Conservation (phyloP, 495 filamentous ascomycete species). For the Aspergillus heteromorphus region DNA sequence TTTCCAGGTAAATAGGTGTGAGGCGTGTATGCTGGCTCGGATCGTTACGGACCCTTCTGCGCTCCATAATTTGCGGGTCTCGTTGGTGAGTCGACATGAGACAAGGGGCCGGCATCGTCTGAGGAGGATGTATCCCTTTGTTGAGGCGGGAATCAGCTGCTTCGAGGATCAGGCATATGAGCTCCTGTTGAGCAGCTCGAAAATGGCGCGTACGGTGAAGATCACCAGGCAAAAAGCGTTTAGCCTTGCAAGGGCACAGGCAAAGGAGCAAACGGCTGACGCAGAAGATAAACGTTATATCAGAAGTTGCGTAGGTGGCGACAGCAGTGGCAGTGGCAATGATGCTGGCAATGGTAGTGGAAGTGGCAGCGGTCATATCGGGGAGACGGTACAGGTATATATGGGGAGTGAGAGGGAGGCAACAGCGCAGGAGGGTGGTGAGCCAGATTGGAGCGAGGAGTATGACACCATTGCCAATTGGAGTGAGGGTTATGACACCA, state of each 20-base stretch:
- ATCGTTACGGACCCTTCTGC: slow-evolving; percentile 18
- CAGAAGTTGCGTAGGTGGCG: no score
- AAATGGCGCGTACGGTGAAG: background rate
- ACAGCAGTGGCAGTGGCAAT: no score
- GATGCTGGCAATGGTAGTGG: no score
- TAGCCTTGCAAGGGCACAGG: background rate
- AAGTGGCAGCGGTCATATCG: no score
- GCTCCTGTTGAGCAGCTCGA: slow-evolving; percentile 8
- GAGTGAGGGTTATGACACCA: background rate
- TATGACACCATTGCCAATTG: background rate
- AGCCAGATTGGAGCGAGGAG: no score
- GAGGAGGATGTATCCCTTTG: slow-evolving; percentile 21
- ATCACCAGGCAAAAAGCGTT: background rate
- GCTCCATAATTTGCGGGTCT: slow-evolving; percentile 24
- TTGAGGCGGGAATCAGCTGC: slow-evolving; percentile 18
- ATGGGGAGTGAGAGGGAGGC: no score
- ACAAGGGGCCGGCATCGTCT: slow-evolving; percentile 16
- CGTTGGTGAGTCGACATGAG: slow-evolving; percentile 27
- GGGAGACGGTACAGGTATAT: no score
- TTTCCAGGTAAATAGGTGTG: slow-evolving; percentile 30
- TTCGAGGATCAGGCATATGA: slow-evolving; percentile 10
- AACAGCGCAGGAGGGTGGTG: no score
- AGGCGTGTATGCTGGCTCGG: slow-evolving; percentile 39
- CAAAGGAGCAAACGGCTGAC: background rate
- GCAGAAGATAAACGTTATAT: background rate